A percentile compares a stretch with the other conserved stretches of the same genome.
Evolutionary conservation across 805 yeast species (phyloP).

Genomic region (Yarrowia deformans): DNA sequence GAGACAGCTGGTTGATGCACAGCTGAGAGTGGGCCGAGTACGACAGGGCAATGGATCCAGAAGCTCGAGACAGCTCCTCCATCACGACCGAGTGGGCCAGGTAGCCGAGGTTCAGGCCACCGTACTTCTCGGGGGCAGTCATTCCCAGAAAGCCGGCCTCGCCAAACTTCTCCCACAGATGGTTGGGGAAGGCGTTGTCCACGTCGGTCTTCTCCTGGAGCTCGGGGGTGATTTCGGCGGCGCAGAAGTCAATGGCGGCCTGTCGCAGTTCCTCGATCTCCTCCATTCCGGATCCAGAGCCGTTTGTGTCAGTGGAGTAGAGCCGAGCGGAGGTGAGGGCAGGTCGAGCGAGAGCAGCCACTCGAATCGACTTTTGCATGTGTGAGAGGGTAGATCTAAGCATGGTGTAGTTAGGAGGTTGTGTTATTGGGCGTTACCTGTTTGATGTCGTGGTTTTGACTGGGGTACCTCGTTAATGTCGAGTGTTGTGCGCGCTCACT

Average conservation of each 20-base stretch:
- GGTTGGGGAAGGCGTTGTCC: constrained; percentile 48
- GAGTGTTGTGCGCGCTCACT: not conserved
- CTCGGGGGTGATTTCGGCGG: constrained; percentile 46
- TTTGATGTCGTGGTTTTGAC: no score
- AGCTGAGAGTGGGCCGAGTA: constrained; percentile 50
- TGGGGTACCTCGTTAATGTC: no score
- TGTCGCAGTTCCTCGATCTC: constrained; percentile 47
- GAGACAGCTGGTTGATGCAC: constrained; percentile 49
- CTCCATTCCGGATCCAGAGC: constrained; percentile 30
- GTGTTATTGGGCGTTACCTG: no score
- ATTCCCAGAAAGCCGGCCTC: constrained; percentile 50
- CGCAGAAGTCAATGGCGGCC: constrained; percentile 49
- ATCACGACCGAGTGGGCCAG: constrained; percentile 49
- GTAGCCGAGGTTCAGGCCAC: constrained; percentile 49
- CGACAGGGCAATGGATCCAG: constrained; percentile 49
- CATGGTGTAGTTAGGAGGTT: not conserved
- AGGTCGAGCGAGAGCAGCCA: constrained; percentile 25
- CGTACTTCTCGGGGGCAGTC: constrained; percentile 49
- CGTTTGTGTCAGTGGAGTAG: constrained; percentile 36
- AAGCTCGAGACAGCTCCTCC: constrained; percentile 49
- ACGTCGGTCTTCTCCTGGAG: constrained; percentile 47
- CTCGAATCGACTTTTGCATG: constrained; percentile 29
- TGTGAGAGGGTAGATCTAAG: constrained; percentile 29
- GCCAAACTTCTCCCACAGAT: constrained; percentile 49
- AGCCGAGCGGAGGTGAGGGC: constrained; percentile 5